Base-by-base conservation (phyloP, 139 green algal genomes). In the Asterochloris erici region DNA sequence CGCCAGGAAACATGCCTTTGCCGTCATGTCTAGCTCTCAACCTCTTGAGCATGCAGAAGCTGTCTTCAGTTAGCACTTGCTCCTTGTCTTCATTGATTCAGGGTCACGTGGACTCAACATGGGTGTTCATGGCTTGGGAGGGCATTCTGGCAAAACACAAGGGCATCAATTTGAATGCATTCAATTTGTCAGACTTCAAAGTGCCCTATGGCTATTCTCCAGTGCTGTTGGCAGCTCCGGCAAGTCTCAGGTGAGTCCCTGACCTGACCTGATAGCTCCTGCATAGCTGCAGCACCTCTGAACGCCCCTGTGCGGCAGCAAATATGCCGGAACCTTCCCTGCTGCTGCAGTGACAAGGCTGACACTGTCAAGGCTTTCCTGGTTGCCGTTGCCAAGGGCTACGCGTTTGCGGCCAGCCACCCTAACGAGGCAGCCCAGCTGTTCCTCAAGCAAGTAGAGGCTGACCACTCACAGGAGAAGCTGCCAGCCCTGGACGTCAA, bases 71-170 rank as follows among this genome's bases (percentile, higher is more conserved):
- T 6, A 54, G 38, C 38, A 54, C 38, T 54, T 54, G 38, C 38
- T 54, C 38, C 38, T 54, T 54, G 38, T 54, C 38, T 54, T 54
- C 38, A 54, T 54, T 6, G 6, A 10, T 54, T 54, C 82, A 95
- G 85, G 93, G 91, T 29, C 76, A 93, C 63, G 91, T 91, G 27
- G 92, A 97, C 60, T 91, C 94, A 26, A 97, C 94, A 0, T 98
- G 94, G 94, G 88, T 98, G 12, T 98, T 98, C 86, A 86, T 93
- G 86, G 86, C 85, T 9, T 95, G 91, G 93, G 95, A 98, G 83
- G 95, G 95, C 68, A 86, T 97, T 21, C 86, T 95, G 86, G 95
- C 95, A 6, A 54, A 89, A 79, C 77, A 81, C 4, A 84, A 88
- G 61, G 94, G 94, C 0, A 84, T 96, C 29, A 79, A 91, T 60